A percentile compares a stretch with the other conserved stretches of the same genome.
These are phyloP conservation scores for Torulaspora globosa DNA, from an alignment of 1,139 yeast genomes.

Conservation along the genomic window DNA sequence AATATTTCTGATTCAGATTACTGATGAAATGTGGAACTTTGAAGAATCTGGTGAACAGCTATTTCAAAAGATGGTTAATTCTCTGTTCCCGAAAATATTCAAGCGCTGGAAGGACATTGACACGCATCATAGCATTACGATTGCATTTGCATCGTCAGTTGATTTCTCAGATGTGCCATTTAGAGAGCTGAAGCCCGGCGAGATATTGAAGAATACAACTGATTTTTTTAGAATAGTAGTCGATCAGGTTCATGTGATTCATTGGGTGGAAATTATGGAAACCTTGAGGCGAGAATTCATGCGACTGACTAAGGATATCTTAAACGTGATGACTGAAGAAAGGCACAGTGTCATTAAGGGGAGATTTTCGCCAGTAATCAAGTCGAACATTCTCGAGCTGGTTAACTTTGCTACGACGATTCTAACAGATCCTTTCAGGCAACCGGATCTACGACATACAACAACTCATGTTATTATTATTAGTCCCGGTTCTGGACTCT, in stretches of 20 bases:
- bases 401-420: slow-evolving; percentile 77
- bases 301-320: slow-evolving; percentile 70
- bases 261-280: slow-evolving; percentile 92
- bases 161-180: slow-evolving; percentile 60
- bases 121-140: slow-evolving; percentile 87
- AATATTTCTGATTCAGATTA: slow-evolving; percentile 78
- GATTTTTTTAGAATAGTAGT: slow-evolving; percentile 93
- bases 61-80: slow-evolving; percentile 88
- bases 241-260: slow-evolving; percentile 82
- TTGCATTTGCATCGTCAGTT: slow-evolving; percentile 75
- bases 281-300: slow-evolving; percentile 80
- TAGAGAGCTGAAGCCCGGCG: slow-evolving; percentile 62
- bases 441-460: slow-evolving; percentile 83
- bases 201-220: slow-evolving; percentile 59
- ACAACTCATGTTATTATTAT: slow-evolving; percentile 79
- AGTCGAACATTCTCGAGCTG: slow-evolving; percentile 86
- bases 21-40: slow-evolving; percentile 97
- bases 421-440: slow-evolving; percentile 74
- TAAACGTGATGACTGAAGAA: slow-evolving; percentile 45
- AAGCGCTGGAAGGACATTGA: slow-evolving; percentile 81
- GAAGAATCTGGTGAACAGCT: slow-evolving; percentile 94
- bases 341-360: slow-evolving; percentile 45
- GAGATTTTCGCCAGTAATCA: slow-evolving; percentile 73
- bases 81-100: slow-evolving; percentile 84
- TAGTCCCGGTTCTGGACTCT: slow-evolving; percentile 90